These are phyloP conservation scores for Fusarium nodosum DNA, from an alignment of 2,329 filamentous ascomycete genomes.

Conservation along the genomic window DNA sequence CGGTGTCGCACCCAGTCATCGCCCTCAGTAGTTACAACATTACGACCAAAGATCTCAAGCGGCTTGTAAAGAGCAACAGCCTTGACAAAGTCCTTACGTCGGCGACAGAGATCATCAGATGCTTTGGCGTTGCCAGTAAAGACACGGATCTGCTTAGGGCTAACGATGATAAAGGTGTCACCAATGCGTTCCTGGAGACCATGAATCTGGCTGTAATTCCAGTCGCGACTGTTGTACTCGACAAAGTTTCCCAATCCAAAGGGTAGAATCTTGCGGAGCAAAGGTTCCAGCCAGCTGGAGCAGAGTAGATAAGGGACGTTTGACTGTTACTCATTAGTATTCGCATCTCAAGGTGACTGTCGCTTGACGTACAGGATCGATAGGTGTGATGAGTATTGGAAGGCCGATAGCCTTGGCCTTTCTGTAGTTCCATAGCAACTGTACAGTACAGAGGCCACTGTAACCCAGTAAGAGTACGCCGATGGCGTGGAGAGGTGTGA, in stretches of 20 bases:
- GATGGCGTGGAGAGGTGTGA: conserved; percentile 16
- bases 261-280: conserved; percentile 22
- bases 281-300: conserved; percentile 32
- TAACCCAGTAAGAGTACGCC: conserved; percentile 9
- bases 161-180: conserved; percentile 43
- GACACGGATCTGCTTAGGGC: conserved; percentile 41
- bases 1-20: conserved; percentile 42
- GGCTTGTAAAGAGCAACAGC: conserved; percentile 41
- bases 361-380: conserved; percentile 29
- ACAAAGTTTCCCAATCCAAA: conserved; percentile 37
- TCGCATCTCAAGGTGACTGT: background rate
- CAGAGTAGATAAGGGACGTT: conserved; percentile 37
- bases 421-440: conserved; percentile 32
- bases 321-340: background rate
- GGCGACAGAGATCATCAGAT: conserved; percentile 34
- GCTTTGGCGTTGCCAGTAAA: conserved; percentile 42
- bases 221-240: conserved; percentile 45
- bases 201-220: conserved; percentile 42
- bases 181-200: conserved; percentile 40
- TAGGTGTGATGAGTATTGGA: conserved; percentile 34
- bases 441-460: conserved; percentile 8
- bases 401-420: conserved; percentile 37
- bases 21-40: conserved; percentile 41
- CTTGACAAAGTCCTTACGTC: conserved; percentile 41
- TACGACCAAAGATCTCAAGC: conserved; percentile 41